Conservation (phyloP, 169 alveolate genomes). For the Babesia ovis region DNA sequence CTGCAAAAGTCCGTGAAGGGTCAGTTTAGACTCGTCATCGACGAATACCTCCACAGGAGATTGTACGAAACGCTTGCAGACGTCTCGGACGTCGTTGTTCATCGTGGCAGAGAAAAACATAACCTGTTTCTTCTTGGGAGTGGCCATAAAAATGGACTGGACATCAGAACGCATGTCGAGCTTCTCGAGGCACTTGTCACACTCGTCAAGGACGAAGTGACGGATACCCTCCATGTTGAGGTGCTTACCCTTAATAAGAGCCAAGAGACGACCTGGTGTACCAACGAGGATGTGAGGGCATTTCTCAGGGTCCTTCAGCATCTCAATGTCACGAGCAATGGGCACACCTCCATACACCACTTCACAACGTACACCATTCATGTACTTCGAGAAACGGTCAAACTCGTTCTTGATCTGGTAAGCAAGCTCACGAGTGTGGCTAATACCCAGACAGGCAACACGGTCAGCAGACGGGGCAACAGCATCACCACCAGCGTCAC, state of each 20-base stretch:
- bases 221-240: slow-evolving; percentile 90
- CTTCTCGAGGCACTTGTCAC: slow-evolving; percentile 98
- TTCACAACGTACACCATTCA: slow-evolving; percentile 91
- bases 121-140: slow-evolving; percentile 98
- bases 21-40: slow-evolving; percentile 97
- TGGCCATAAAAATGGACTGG: slow-evolving; percentile 94
- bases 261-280: slow-evolving; percentile 99
- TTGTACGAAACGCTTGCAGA: slow-evolving; percentile 97
- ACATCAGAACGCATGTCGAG: slow-evolving; percentile 98
- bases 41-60: slow-evolving; percentile 97
- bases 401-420: slow-evolving; percentile 98
- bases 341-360: slow-evolving; percentile 99
- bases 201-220: slow-evolving; percentile 99
- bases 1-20: slow-evolving; percentile 98
- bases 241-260: slow-evolving; percentile 90
- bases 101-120: slow-evolving; percentile 99
- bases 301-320: slow-evolving; percentile 90
- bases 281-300: slow-evolving; percentile 98
- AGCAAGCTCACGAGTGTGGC: slow-evolving; percentile 99
- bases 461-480: slow-evolving; percentile 65
- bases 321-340: slow-evolving; percentile 89
- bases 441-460: slow-evolving; percentile 90
- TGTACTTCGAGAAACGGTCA: slow-evolving; percentile 94
- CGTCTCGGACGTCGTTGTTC: slow-evolving; percentile 93
- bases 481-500: slow-evolving; percentile 50